Evolutionary conservation across 305 asterid genomes (phyloP), one percentile per base, ranked within the genome.

Genomic region (Fraxinus floribunda): DNA sequence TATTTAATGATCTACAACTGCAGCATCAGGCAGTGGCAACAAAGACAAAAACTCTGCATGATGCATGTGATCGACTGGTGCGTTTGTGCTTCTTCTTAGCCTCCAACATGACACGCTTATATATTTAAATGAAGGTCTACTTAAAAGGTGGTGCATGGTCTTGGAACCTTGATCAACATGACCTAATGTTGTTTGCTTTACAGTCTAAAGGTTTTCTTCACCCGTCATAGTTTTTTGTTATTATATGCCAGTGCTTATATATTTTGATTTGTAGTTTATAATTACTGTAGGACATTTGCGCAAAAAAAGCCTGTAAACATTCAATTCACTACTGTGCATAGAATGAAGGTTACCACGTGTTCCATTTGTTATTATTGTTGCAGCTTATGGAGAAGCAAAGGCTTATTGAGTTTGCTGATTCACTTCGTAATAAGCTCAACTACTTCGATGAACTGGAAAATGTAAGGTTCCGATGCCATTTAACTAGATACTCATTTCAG

Each of bases 361-460:
- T 88, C 84, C 75, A 46, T 85, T 81, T 91, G 81, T 84, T 83
- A 32, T 81, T 85, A 79, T 71, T 89, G 38, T 85, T 92, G 91
- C 92, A 96, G 99, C 90, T 96, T 39, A 83, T 94, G 89, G 99
- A 96, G 92, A 97, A 97, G 93, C 98, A 93, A 88, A 93, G 89
- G 88, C 88, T 94, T 80, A 90, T 94, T 82, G 97, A 94, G 86
- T 97, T 97, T 88, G 98, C 98, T 78, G 98, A 97, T 87, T 97
- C 98, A 80, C 97, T 97, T 84, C 99, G 96, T 77, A 91, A 87
- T 84, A 97, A 97, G 91, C 98, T 93, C 88, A 94, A 91, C 87
- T 97, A 97, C 92, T 97, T 97, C 9, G 99, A 97, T 90, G 98
- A 97, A 90, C 88, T 97, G 89, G 99, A 97, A 92, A 97, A 97